Evolutionary conservation across 139 green algal species (phyloP), one percentile per base, ranked within the genome.

Genomic region (Ostreobium quekettii): DNA sequence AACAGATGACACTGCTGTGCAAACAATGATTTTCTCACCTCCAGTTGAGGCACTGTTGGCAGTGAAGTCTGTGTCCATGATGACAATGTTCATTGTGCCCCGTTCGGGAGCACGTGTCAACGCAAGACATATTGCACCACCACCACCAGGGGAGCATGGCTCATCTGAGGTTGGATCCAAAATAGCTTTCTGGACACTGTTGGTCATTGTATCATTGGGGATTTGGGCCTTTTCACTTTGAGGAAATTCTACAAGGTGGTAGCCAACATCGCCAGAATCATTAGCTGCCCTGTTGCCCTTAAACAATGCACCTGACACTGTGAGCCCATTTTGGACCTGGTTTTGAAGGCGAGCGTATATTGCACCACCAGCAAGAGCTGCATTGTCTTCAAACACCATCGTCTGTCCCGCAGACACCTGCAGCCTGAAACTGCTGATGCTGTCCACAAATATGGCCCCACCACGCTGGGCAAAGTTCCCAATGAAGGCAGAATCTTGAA

Each of bases 91-190:
- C 19, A 68, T 38, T 5, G 7, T 48, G 7, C 37, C 61, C 26
- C 61, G 11, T 53, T 68, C 61, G 8, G 61, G 61, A 3, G 53
- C 61, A 36, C 53, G 30, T 68, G 61, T 48, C n/a, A 68, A 36
- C 11, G 53, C 61, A 6, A 68, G 35, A 30, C 61, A 68, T 19
- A 68, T 68, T 28, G 61, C 61, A 30, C 61, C 61, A 5, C 61
- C 61, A n/a, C 61, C 61, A 36, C 61, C 61, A 36, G 61, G 61
- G 53, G n/a, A 36, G 26, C 61, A 68, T 36, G 61, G 61, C 31
- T 68, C 61, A 8, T 68, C 61, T 5, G 19, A 36, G 4, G 61
- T 57, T 53, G 61, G 7, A 7, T 56, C 61, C 61, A 49, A 30
- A n/a, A n/a, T n/a, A n/a, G n/a, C n/a, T n/a, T n/a, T n/a, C n/a